phyloP scores from a whole-genome alignment of 1,284 basidiomycete species.

The Apiotrichum montevideense region DNA sequence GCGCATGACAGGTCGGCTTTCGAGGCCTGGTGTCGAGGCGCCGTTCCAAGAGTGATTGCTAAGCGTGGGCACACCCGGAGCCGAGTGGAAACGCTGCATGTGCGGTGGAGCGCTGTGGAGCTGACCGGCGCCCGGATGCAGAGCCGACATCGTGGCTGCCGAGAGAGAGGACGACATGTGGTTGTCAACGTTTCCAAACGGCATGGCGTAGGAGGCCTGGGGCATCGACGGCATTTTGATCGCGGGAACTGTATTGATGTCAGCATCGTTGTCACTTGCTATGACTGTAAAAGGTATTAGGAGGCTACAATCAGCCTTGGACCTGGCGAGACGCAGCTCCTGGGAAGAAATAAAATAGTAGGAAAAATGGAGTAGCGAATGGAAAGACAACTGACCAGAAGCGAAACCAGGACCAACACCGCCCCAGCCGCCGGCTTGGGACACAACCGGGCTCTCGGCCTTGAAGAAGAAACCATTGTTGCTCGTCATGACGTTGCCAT shows the following conservation, averaged over 20 bases:
- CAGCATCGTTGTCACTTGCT: slow-evolving; percentile 22
- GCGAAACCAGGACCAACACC: slow-evolving; percentile 26
- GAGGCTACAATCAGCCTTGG: neutral
- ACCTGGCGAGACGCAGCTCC: neutral
- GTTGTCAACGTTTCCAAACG: slow-evolving; percentile 21
- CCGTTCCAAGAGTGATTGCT: slow-evolving; percentile 18
- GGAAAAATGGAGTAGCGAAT: slow-evolving; percentile 17
- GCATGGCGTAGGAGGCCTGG: slow-evolving; percentile 11
- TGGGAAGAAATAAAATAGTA: slow-evolving; percentile 8
- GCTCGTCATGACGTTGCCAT: slow-evolving; percentile 14
- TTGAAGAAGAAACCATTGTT: slow-evolving; percentile 14
- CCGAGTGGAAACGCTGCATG: slow-evolving; percentile 38
- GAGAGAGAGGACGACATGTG: slow-evolving; percentile 9
- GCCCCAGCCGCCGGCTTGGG: slow-evolving; percentile 6
- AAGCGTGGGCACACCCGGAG: slow-evolving; percentile 34
- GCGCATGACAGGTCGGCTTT: slow-evolving; percentile 13
- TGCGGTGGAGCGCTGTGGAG: slow-evolving; percentile 36
- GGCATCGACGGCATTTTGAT: slow-evolving; percentile 24
- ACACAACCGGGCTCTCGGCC: slow-evolving; percentile 6
- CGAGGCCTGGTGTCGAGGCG: slow-evolving; percentile 8
- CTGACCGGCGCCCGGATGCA: slow-evolving; percentile 4
- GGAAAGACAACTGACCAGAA: slow-evolving; percentile 26
- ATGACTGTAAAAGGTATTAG: no score
- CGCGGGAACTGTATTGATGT: slow-evolving; percentile 26
- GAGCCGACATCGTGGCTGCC: slow-evolving; percentile 3